Conservation (phyloP, 768 basidiomycete species). For the Wakefieldia striispora region DNA sequence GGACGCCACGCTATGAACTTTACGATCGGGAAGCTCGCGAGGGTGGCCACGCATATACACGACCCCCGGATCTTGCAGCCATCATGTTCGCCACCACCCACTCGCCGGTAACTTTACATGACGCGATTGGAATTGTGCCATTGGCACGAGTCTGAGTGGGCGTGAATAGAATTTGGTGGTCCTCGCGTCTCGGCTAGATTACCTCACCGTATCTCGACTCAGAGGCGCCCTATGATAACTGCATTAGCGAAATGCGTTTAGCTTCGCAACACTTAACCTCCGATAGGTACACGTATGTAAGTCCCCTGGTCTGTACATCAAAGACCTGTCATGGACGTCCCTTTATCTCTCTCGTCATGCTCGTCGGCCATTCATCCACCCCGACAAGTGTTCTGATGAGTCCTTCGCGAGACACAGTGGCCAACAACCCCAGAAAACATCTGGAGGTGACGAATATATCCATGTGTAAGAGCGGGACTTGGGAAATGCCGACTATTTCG, state of each 20-base stretch:
- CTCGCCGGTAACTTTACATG: constrained; percentile 17
- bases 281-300: constrained; percentile 9
- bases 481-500: background rate
- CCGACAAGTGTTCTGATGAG: background rate
- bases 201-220: constrained; percentile 11
- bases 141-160: background rate
- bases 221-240: background rate
- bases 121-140: constrained; percentile 5
- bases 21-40: constrained; percentile 3
- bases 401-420: background rate
- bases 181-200: constrained; percentile 4
- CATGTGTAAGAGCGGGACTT: background rate
- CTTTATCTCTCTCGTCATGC: background rate
- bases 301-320: background rate
- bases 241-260: background rate
- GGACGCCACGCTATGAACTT: constrained; percentile 15
- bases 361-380: background rate
- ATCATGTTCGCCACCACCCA: constrained; percentile 14
- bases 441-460: background rate
- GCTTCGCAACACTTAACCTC: background rate
- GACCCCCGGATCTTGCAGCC: constrained; percentile 23
- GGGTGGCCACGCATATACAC: constrained; percentile 9
- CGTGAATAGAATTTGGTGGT: background rate
- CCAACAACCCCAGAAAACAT: background rate
- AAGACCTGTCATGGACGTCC: background rate